Evolutionary conservation across 1,284 basidiomycete species (phyloP).

Genomic region (Puccinia coronata): DNA sequence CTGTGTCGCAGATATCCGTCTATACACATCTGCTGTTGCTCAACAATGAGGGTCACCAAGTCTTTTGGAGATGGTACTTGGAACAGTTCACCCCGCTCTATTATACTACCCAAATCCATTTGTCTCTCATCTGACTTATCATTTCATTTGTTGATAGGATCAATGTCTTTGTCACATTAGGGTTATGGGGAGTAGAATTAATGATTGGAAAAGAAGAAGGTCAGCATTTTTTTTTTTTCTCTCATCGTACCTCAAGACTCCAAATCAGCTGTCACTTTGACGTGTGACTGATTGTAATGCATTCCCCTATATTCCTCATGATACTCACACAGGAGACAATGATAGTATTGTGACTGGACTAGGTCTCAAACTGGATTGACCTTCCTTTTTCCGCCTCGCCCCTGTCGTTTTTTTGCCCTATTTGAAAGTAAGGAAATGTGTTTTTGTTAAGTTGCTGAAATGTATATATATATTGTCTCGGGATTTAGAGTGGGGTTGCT

Average conservation of each 20-base stretch:
- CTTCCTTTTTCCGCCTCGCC: neutral
- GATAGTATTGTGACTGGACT: slow-evolving; percentile 49
- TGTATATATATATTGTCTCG: neutral
- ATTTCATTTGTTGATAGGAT: slow-evolving; percentile 60
- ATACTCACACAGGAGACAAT: slow-evolving; percentile 39
- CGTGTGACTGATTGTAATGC: too few species aligned
- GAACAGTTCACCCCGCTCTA: neutral
- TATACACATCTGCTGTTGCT: slow-evolving; percentile 48
- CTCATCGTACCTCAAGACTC: too few species aligned
- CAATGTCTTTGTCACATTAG: slow-evolving; percentile 77
- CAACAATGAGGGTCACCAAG: slow-evolving; percentile 49
- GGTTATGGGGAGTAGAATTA: slow-evolving; percentile 76
- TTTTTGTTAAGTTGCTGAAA: too few species aligned
- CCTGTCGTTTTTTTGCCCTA: neutral
- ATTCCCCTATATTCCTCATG: neutral
- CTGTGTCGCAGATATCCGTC: slow-evolving; percentile 32
- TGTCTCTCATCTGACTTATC: neutral
- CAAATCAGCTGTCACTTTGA: neutral
- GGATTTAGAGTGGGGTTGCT: neutral
- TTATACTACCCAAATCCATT: slow-evolving; percentile 59
- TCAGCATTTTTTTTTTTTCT: too few species aligned
- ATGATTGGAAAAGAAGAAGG: slow-evolving; percentile 76
- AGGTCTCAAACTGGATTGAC: slow-evolving; percentile 43
- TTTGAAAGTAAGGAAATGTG: too few species aligned
- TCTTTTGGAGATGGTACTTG: slow-evolving; percentile 50